Base-by-base conservation (phyloP, 345 rosid species). In the Bruguiera parviflora region DNA sequence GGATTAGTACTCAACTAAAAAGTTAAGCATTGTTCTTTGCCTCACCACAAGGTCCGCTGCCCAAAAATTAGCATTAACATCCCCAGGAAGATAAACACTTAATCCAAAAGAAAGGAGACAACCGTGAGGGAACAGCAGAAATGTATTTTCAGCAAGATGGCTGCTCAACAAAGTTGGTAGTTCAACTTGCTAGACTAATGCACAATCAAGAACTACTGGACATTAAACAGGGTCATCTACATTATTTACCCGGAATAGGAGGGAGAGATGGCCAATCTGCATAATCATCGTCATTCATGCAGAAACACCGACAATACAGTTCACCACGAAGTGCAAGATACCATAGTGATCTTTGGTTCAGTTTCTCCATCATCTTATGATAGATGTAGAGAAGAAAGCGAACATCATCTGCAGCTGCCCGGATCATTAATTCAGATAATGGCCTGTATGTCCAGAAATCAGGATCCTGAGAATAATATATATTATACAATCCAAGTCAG, bases 391-490 rank as follows among this genome's bases (percentile, higher is more conserved):
- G 84, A 67, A 94, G 95, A 83, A 91, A 94, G 64, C 97, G 92
- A 70, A 94, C 95, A 83, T 94, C 98, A 84, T 94, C 98, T 6
- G 97, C 86, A 59, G 97, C 98, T 53, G 98, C 95, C 15, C 96
- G 96, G 74, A 87, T 72, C 98, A 91, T 91, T 67, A 88, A 82
- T 79, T 88, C 96, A 35, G 92, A 82, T 68, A 94, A 75, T 28
- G 97, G 98, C 69, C 97, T 84, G 77, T 84, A 76, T 21, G 78
- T 84, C 98, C 98, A 94, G 78, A 94, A 91, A 31, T 74, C 81
- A 63, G 97, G 93, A 75, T 94, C 98, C 98, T 94, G 88, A 65
- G 49, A 28, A 75, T 58, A 53, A 46, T 56, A 68, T 28, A 64
- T 6, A 39, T 56, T 22, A 57, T 53, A 71, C 33, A 29, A 21